phyloP scores from a whole-genome alignment of 306 rosid species.

The Aeschynomene evenia region DNA sequence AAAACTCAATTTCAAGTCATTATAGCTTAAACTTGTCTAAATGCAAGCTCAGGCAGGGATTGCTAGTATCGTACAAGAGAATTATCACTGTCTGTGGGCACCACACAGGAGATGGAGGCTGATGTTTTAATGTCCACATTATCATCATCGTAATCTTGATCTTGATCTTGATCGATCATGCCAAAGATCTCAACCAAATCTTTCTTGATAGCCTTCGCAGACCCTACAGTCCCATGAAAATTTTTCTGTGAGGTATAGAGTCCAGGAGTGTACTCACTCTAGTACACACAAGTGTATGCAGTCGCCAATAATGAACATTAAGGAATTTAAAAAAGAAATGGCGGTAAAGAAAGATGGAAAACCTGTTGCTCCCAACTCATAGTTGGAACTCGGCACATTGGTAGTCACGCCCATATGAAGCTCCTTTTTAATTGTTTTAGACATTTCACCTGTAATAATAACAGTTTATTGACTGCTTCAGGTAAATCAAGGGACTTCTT shows the following conservation, averaged over 20 bases:
- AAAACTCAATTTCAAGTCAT: slow-evolving; percentile 22
- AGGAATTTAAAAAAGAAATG: background rate
- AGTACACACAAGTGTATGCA: background rate
- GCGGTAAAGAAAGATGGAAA: background rate
- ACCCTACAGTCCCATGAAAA: slow-evolving; percentile 39
- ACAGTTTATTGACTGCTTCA: slow-evolving; percentile 2
- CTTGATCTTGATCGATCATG: slow-evolving; percentile 2
- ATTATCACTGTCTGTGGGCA: slow-evolving; percentile 30
- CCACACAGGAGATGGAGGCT: slow-evolving; percentile 36
- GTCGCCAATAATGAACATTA: background rate
- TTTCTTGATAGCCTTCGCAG: slow-evolving; percentile 15
- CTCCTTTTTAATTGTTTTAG: slow-evolving; percentile 35
- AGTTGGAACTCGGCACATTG: slow-evolving; percentile 21
- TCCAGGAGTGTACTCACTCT: background rate
- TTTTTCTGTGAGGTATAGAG: slow-evolving; percentile 5
- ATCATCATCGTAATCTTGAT: background rate
- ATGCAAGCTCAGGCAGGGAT: background rate
- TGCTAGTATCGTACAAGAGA: slow-evolving; percentile 41
- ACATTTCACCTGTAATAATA: slow-evolving; percentile 38
- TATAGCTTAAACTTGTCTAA: background rate
- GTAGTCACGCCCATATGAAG: slow-evolving; percentile 25
- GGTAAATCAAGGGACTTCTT: slow-evolving; percentile 9
- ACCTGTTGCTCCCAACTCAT: slow-evolving; percentile 29
- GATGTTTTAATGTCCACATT: background rate
- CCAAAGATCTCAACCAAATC: slow-evolving; percentile 22